phyloP scores from a whole-genome alignment of 2,329 filamentous ascomycete genomes.

The Ascochyta clinopodiicola region DNA sequence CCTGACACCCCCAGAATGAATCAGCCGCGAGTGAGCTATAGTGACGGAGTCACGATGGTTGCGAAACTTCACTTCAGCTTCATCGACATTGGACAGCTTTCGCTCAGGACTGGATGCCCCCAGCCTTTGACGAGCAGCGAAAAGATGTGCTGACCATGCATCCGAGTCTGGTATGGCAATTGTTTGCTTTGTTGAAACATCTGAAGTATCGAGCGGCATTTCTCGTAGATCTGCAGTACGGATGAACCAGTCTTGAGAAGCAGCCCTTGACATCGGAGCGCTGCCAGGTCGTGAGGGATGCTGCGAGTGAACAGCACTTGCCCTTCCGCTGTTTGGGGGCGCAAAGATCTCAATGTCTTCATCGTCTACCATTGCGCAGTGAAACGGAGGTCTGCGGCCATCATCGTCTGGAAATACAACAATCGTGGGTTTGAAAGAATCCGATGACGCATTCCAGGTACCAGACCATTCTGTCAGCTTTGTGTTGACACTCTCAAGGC shows the following conservation, averaged over 20 bases:
- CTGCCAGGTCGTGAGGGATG: slow-evolving; percentile 30
- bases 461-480: slow-evolving; percentile 42
- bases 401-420: slow-evolving; percentile 40
- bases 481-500: slow-evolving; percentile 39
- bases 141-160: not conserved
- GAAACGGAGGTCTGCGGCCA: slow-evolving; percentile 10
- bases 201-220: not conserved
- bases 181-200: not conserved
- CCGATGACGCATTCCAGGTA: slow-evolving; percentile 21
- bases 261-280: slow-evolving; percentile 19
- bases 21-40: slow-evolving; percentile 37
- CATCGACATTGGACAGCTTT: slow-evolving; percentile 40
- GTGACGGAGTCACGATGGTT: slow-evolving; percentile 43
- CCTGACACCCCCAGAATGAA: slow-evolving; percentile 22
- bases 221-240: not conserved
- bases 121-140: slow-evolving; percentile 6
- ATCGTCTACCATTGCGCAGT: slow-evolving; percentile 27
- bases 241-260: slow-evolving; percentile 19
- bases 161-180: slow-evolving; percentile 18
- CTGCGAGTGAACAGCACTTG: slow-evolving; percentile 30
- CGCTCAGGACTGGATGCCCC: slow-evolving; percentile 11
- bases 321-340: slow-evolving; percentile 41
- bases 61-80: slow-evolving; percentile 35
- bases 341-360: slow-evolving; percentile 30
- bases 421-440: slow-evolving; percentile 32